A percentile compares a stretch with the other conserved stretches of the same genome.
These are phyloP conservation scores for Candida insectorum DNA, from an alignment of 805 yeast species.

Conservation along the genomic window DNA sequence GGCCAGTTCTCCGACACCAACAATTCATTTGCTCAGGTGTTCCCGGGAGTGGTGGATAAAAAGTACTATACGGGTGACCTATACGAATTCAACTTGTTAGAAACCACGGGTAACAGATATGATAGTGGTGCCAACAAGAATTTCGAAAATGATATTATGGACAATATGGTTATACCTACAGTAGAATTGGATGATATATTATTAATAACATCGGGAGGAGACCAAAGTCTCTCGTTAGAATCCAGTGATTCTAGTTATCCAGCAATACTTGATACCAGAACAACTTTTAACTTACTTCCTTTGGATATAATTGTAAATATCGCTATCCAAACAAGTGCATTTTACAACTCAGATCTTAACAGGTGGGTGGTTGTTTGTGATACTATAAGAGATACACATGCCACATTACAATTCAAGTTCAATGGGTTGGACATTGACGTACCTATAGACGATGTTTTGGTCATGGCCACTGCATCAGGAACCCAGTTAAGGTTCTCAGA, in stretches of 20 bases:
- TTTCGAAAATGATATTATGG: slow-evolving; percentile 11
- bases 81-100: slow-evolving; percentile 45
- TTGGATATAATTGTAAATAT: slow-evolving; percentile 52
- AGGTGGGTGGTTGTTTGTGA: slow-evolving; percentile 66
- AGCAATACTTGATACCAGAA: slow-evolving; percentile 57
- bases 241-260: slow-evolving; percentile 38
- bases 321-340: slow-evolving; percentile 70
- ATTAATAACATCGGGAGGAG: slow-evolving; percentile 30
- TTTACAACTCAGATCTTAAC: slow-evolving; percentile 43
- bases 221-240: slow-evolving; percentile 31
- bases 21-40: slow-evolving; percentile 29
- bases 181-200: slow-evolving; percentile 22
- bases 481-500: slow-evolving; percentile 44
- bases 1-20: slow-evolving; percentile 11
- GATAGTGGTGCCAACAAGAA: slow-evolving; percentile 20
- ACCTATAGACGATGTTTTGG: slow-evolving; percentile 48
- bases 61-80: slow-evolving; percentile 45
- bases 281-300: slow-evolving; percentile 50
- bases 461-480: slow-evolving; percentile 33
- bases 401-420: slow-evolving; percentile 50
- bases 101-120: slow-evolving; percentile 42
- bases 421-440: slow-evolving; percentile 49
- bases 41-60: slow-evolving; percentile 60
- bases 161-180: slow-evolving; percentile 24
- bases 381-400: slow-evolving; percentile 41